Evolutionary conservation across 768 basidiomycete species (phyloP).

Genomic region (Austroboletus eburneus): DNA sequence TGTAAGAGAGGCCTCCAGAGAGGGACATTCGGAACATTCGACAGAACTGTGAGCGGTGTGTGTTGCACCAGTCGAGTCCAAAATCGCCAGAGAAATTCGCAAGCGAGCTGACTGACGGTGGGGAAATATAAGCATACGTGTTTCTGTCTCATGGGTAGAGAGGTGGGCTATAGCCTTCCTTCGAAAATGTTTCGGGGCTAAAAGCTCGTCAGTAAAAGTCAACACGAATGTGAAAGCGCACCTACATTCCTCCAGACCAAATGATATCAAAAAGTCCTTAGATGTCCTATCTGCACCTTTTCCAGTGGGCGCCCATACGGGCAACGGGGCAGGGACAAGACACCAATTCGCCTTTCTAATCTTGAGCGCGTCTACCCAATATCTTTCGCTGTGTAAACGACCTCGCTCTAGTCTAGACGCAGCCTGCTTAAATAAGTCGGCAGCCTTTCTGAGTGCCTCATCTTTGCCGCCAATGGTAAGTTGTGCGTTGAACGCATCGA

Average conservation of each 20-base stretch:
- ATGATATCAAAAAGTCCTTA: constrained; percentile 77
- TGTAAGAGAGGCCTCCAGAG: constrained; percentile 50
- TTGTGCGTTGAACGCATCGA: constrained; percentile 70
- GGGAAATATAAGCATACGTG: constrained; percentile 53
- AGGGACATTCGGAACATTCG: constrained; percentile 26
- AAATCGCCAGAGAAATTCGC: constrained; percentile 49
- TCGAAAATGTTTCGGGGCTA: constrained; percentile 63
- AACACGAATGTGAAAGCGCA: constrained; percentile 7
- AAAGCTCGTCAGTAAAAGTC: constrained; percentile 6
- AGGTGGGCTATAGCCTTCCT: constrained; percentile 69
- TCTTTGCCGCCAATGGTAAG: constrained; percentile 77
- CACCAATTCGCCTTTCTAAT: constrained; percentile 78
- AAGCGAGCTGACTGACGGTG: constrained; percentile 62
- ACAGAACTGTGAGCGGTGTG: constrained; percentile 36
- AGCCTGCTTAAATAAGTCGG: constrained; percentile 64
- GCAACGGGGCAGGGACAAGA: constrained; percentile 73
- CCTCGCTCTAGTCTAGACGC: constrained; percentile 66
- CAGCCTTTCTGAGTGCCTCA: constrained; percentile 69
- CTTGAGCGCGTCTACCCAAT: constrained; percentile 80
- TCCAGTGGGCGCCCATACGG: constrained; percentile 61
- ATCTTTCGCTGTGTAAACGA: constrained; percentile 59
- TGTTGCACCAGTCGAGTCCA: constrained; percentile 31
- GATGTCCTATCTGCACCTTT: constrained; percentile 78
- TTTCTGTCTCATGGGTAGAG: constrained; percentile 43
- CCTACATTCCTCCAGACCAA: constrained; percentile 79